Evolutionary conservation across 1,139 yeast genomes (phyloP).

Genomic region (Kurtzmaniella quercitrusa): DNA sequence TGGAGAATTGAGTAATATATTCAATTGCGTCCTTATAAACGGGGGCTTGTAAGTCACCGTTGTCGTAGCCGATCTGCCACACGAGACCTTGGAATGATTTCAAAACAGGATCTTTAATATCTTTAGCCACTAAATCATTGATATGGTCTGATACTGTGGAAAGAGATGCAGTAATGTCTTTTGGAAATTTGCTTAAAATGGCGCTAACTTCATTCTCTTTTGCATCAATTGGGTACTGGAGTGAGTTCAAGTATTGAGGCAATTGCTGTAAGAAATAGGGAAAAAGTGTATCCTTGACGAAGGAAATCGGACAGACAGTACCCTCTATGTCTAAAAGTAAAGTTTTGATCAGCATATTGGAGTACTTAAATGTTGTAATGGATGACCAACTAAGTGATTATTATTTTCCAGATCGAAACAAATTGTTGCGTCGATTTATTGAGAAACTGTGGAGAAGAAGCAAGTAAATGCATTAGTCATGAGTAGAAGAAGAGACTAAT

Average conservation of each 20-base stretch:
- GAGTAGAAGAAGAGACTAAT: too few relatives aligned
- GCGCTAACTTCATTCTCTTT: slow-evolving; percentile 16
- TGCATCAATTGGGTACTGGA: slow-evolving; percentile 30
- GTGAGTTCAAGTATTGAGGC: slow-evolving; percentile 20
- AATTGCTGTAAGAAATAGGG: slow-evolving; percentile 42
- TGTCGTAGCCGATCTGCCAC: slow-evolving; percentile 77
- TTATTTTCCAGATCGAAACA: too few relatives aligned
- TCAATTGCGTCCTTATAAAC: slow-evolving; percentile 69
- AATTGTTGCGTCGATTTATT: too few relatives aligned
- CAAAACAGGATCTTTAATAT: slow-evolving; percentile 73
- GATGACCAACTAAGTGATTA: too few relatives aligned
- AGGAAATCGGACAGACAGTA: slow-evolving; percentile 84
- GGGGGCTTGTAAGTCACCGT: slow-evolving; percentile 75
- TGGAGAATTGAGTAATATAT: slow-evolving; percentile 41
- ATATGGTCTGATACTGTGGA: slow-evolving; percentile 43
- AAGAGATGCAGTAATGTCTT: slow-evolving; percentile 19
- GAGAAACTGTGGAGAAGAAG: too few relatives aligned
- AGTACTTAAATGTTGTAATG: too few relatives aligned
- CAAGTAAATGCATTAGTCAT: too few relatives aligned
- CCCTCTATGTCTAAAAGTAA: slow-evolving; percentile 76
- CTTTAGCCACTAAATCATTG: slow-evolving; percentile 52
- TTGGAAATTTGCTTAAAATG: slow-evolving; percentile 46
- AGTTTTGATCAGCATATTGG: background rate
- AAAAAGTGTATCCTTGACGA: slow-evolving; percentile 71
- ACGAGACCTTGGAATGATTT: slow-evolving; percentile 79